Evolutionary conservation across 2,329 filamentous ascomycete species (phyloP).

Genomic region (Conoideocrella luteorostrata): DNA sequence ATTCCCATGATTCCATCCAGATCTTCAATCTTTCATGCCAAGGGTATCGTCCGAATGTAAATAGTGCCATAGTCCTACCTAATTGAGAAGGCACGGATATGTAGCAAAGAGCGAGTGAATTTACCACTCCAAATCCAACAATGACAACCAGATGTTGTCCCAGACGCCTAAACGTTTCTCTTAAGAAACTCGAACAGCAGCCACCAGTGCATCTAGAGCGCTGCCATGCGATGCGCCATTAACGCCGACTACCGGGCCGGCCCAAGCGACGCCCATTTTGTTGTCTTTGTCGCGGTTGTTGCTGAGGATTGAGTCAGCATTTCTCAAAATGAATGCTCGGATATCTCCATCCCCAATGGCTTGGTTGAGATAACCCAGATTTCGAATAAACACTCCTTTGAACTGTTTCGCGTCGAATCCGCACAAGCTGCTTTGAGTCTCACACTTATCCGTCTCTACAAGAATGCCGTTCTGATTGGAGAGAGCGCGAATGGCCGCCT

Average conservation of each 20-base stretch:
- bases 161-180: too few relatives aligned
- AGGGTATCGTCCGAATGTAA: neutral
- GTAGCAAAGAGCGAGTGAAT: too few relatives aligned
- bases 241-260: slow-evolving; percentile 47
- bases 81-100: too few relatives aligned
- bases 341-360: slow-evolving; percentile 44
- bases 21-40: neutral
- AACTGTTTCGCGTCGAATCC: slow-evolving; percentile 54
- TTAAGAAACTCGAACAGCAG: slow-evolving; percentile 41
- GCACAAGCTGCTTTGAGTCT: slow-evolving; percentile 28
- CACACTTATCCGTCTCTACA: slow-evolving; percentile 28
- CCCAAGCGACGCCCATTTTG: slow-evolving; percentile 58
- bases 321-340: slow-evolving; percentile 47
- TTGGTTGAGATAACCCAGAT: slow-evolving; percentile 51
- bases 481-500: slow-evolving; percentile 42
- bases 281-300: slow-evolving; percentile 45
- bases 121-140: too few relatives aligned
- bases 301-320: slow-evolving; percentile 60
- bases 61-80: too few relatives aligned
- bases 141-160: too few relatives aligned
- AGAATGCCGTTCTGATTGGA: slow-evolving; percentile 41
- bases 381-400: slow-evolving; percentile 65
- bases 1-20: neutral
- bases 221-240: slow-evolving; percentile 57
- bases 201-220: slow-evolving; percentile 61